Evolutionary conservation across 2,329 filamentous ascomycete genomes (phyloP).

Genomic region (Uncinocarpus reesii): DNA sequence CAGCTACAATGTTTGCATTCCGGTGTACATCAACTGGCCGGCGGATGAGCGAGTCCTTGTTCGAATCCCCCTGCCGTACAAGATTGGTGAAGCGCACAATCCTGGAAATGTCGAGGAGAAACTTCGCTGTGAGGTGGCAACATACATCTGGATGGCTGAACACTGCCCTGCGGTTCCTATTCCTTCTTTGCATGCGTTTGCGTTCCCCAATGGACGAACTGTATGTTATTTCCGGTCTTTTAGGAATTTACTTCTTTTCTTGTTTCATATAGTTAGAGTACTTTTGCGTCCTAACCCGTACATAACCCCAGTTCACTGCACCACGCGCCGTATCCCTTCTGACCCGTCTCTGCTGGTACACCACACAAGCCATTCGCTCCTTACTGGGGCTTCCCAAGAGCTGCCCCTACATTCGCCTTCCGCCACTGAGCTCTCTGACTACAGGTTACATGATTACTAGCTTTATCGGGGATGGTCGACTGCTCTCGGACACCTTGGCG

Average conservation of each 20-base stretch:
- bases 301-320: neutral
- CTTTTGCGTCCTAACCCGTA: neutral
- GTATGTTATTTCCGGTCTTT: slow-evolving; percentile 4
- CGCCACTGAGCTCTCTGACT: neutral
- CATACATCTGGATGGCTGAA: slow-evolving; percentile 13
- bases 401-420: neutral
- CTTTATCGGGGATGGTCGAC: slow-evolving; percentile 18
- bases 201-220: slow-evolving; percentile 20
- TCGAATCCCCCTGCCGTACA: slow-evolving; percentile 6
- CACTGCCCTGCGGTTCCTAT: slow-evolving; percentile 14
- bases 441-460: slow-evolving; percentile 21
- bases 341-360: neutral
- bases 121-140: slow-evolving; percentile 12
- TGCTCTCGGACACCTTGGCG: slow-evolving; percentile 23
- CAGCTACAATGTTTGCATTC: slow-evolving; percentile 31
- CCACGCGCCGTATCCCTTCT: neutral
- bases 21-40: slow-evolving; percentile 7
- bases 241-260: no score
- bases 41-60: slow-evolving; percentile 3
- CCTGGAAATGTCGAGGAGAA: slow-evolving; percentile 14
- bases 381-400: neutral
- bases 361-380: neutral
- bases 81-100: slow-evolving; percentile 1
- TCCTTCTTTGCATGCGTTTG: slow-evolving; percentile 15
- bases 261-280: no score